Conservation (phyloP, 495 filamentous ascomycete genomes). For the Glarea lozoyensis region DNA sequence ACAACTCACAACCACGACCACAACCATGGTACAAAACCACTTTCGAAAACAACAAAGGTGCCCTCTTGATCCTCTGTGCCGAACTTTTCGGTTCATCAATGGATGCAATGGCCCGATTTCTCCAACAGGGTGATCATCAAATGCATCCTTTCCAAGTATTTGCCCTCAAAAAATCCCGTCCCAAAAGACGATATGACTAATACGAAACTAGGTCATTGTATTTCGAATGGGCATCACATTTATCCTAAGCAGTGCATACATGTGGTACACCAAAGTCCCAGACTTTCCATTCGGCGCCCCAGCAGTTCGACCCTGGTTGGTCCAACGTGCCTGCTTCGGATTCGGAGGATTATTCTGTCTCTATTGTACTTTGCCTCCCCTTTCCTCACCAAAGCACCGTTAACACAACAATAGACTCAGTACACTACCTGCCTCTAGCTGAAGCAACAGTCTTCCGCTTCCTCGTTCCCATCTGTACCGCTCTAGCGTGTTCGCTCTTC, state of each 20-base stretch:
- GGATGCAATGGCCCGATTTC: conserved; percentile 17
- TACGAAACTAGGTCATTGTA: background rate
- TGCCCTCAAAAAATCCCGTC: background rate
- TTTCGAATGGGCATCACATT: conserved; percentile 67
- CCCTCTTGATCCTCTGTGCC: conserved; percentile 9
- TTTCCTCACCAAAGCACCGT: background rate
- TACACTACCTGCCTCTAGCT: conserved; percentile 67
- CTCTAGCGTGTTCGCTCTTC: conserved; percentile 62
- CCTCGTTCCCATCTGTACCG: conserved; percentile 64
- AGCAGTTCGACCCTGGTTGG: conserved; percentile 51
- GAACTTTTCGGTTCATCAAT: conserved; percentile 8
- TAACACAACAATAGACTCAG: conserved; percentile 44
- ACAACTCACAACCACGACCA: too few relatives aligned
- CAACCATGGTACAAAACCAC: too few relatives aligned
- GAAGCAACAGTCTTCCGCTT: conserved; percentile 81
- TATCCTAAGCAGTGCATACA: conserved; percentile 55
- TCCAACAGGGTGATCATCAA: conserved; percentile 12
- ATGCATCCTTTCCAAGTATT: conserved; percentile 17
- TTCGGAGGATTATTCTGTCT: conserved; percentile 71
- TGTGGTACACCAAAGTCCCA: conserved; percentile 58
- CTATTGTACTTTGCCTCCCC: conserved; percentile 43
- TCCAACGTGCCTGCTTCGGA: conserved; percentile 55
- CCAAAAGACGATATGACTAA: background rate
- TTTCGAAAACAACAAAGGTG: conserved; percentile 16
- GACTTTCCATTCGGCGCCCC: conserved; percentile 59